Conservation (phyloP, 2,329 filamentous ascomycete genomes). For the Verticillium tricorpus region DNA sequence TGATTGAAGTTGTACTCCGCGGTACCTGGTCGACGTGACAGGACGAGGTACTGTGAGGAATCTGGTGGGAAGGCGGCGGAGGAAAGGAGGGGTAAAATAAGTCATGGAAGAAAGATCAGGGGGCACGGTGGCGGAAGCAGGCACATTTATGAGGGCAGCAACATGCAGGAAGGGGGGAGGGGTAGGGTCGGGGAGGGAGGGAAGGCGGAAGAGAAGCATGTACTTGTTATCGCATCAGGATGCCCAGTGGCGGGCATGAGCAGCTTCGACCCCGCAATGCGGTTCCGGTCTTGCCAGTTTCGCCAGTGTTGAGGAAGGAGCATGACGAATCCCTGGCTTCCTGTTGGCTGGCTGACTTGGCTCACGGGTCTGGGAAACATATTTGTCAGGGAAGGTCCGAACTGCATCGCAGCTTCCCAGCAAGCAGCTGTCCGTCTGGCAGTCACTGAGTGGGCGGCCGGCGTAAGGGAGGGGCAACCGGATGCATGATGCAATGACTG, state of each 20-base stretch:
- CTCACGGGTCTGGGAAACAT: not conserved
- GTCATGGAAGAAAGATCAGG: not conserved
- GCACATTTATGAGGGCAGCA: not conserved
- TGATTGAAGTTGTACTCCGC: not conserved
- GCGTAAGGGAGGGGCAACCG: not conserved
- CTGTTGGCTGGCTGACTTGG: not conserved
- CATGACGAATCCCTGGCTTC: not conserved
- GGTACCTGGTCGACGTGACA: not conserved
- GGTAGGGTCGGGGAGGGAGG: not conserved
- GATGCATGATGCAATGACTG: not conserved
- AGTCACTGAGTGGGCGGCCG: too few species aligned
- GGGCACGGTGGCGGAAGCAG: not conserved
- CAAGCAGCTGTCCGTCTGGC: not conserved
- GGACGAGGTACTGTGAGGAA: not conserved
- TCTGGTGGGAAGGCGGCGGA: not conserved
- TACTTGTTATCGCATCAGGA: not conserved
- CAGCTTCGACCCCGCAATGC: not conserved
- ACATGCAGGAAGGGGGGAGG: not conserved
- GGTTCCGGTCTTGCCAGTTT: not conserved
- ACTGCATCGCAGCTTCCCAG: not conserved
- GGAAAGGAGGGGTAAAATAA: not conserved
- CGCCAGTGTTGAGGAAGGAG: not conserved
- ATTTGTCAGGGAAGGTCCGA: not conserved
- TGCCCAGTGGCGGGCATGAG: not conserved
- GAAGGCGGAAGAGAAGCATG: not conserved